Evolutionary conservation across 140 eudicot species (phyloP).

Genomic region (Cichorium intybus): DNA sequence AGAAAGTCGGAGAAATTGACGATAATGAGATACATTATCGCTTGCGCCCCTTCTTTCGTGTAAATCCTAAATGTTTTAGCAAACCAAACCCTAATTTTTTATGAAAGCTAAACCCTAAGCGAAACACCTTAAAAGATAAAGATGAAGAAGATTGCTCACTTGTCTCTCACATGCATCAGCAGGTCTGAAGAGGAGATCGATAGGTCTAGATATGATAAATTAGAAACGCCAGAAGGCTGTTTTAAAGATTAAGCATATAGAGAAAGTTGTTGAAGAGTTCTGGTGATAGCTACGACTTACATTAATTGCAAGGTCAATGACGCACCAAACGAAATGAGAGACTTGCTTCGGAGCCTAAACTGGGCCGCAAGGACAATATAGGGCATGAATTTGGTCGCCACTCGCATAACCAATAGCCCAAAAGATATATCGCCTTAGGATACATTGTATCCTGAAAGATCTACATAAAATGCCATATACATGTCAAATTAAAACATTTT

Average conservation of each 20-base stretch:
- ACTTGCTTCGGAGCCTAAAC: neutral
- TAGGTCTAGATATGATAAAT: neutral
- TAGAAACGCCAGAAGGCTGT: neutral
- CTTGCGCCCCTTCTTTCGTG: neutral
- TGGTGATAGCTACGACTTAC: neutral
- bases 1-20: neutral
- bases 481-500: neutral
- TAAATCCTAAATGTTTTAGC: neutral
- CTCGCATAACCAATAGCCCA: slow-evolving; percentile 2
- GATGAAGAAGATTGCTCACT: neutral
- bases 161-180: neutral
- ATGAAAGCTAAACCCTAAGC: neutral
- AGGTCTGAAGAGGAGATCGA: neutral
- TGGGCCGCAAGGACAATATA: neutral
- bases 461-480: neutral
- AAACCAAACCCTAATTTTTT: neutral
- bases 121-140: neutral
- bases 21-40: neutral
- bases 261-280: neutral
- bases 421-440: neutral
- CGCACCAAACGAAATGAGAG: neutral
- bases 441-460: neutral
- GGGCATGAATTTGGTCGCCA: neutral
- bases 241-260: neutral
- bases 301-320: neutral